These are phyloP conservation scores for Raphidocelis subcapitata DNA, from an alignment of 139 green algal species.

Conservation along the genomic window DNA sequence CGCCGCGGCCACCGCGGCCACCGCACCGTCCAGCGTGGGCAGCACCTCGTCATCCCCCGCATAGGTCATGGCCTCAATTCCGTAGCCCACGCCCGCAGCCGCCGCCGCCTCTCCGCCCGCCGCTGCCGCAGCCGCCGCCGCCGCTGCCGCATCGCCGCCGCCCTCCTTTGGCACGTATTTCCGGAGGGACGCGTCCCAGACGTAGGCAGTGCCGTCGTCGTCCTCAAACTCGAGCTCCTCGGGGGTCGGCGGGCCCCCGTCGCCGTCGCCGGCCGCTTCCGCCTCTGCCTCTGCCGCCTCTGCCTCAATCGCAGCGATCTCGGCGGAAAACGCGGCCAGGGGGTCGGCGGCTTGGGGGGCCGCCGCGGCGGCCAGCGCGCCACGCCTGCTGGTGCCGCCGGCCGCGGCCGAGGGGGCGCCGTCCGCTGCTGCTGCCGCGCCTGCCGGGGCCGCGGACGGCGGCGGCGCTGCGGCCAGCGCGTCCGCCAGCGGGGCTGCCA, in stretches of 20 bases:
- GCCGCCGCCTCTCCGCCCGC: slow-evolving; percentile 6
- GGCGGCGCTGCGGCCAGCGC: not conserved
- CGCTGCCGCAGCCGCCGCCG: slow-evolving; percentile 6
- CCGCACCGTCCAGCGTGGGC: slow-evolving; percentile 3
- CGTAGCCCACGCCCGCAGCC: slow-evolving; percentile 35
- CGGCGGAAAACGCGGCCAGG: slow-evolving; percentile 61
- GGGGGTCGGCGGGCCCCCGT: slow-evolving; percentile 39
- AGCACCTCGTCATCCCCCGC: slow-evolving; percentile 53
- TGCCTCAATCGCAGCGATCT: slow-evolving; percentile 64
- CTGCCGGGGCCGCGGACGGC: not conserved
- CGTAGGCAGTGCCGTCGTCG: slow-evolving; percentile 93
- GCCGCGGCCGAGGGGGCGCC: not conserved
- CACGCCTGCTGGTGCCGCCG: not conserved
- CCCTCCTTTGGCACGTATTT: slow-evolving; percentile 75
- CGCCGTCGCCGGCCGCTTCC: not conserved
- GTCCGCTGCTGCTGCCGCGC: slow-evolving; percentile 17
- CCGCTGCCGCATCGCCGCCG: slow-evolving; percentile 7
- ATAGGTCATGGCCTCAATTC: slow-evolving; percentile 64
- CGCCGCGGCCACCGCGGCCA: slow-evolving; percentile 6
- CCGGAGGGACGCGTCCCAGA: slow-evolving; percentile 71
- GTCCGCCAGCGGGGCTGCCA: slow-evolving; percentile 18
- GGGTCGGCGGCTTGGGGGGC: slow-evolving; percentile 25
- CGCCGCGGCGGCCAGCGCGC: not conserved
- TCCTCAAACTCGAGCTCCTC: slow-evolving; percentile 89
- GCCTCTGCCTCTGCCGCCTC: slow-evolving; percentile 3